phyloP scores from a whole-genome alignment of 768 basidiomycete species.

The Kwoniella heveanensis region DNA sequence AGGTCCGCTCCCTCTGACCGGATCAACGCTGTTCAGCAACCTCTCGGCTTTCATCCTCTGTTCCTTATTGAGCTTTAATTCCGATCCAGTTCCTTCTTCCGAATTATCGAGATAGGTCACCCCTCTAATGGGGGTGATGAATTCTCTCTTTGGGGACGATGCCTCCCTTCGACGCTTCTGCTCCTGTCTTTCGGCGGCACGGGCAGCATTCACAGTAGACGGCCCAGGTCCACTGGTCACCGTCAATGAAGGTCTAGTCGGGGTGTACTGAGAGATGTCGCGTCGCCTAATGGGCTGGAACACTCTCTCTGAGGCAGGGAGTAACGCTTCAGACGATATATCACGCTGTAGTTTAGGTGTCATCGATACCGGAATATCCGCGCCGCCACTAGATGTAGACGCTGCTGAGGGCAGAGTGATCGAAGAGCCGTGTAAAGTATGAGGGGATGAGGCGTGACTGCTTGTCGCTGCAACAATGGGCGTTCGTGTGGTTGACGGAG shows the following conservation, averaged over 20 bases:
- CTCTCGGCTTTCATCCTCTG: slow-evolving; percentile 23
- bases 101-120: slow-evolving; percentile 19
- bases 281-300: slow-evolving; percentile 14
- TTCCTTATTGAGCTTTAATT: slow-evolving; percentile 31
- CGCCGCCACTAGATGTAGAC: slow-evolving; percentile 2
- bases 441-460: neutral
- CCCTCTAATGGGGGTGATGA: slow-evolving; percentile 16
- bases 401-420: neutral
- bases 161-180: neutral
- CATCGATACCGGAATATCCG: slow-evolving; percentile 5
- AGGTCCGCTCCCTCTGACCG: slow-evolving; percentile 30
- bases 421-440: neutral
- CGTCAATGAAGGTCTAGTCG: neutral
- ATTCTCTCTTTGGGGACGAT: slow-evolving; percentile 1
- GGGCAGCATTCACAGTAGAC: neutral
- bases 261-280: slow-evolving; percentile 7
- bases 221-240: slow-evolving; percentile 5
- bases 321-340: slow-evolving; percentile 7
- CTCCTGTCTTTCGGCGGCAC: neutral
- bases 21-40: slow-evolving; percentile 32
- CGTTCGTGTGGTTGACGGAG: neutral
- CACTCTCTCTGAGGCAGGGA: slow-evolving; percentile 6
- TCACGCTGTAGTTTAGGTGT: slow-evolving; percentile 8
- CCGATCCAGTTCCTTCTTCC: slow-evolving; percentile 29
- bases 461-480: slow-evolving; percentile 9